A percentile compares a stretch with the other conserved stretches of the same genome.
Evolutionary conservation across 2,329 filamentous ascomycete species (phyloP).

Genomic region (Penicillium sp.): DNA sequence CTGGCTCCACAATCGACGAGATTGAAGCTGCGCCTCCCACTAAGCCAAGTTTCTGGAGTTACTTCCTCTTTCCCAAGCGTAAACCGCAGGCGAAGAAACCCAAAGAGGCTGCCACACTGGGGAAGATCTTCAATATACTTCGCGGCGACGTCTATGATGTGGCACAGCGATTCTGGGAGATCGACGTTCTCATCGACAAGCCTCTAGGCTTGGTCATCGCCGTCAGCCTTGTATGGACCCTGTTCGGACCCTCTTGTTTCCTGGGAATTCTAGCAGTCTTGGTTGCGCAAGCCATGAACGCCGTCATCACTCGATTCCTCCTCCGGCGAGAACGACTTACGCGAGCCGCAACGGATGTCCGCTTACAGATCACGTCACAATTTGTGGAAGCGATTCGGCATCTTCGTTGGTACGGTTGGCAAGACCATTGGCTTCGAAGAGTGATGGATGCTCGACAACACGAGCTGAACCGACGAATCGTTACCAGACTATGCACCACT

Average conservation of each 20-base stretch:
- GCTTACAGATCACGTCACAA: slow-evolving; percentile 78
- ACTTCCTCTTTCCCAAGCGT: slow-evolving; percentile 28
- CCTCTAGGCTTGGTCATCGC: slow-evolving; percentile 77
- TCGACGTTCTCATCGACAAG: slow-evolving; percentile 72
- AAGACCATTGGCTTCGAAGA: slow-evolving; percentile 69
- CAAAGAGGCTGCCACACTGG: slow-evolving; percentile 72
- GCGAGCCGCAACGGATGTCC: slow-evolving; percentile 72
- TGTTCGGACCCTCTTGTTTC: slow-evolving; percentile 79
- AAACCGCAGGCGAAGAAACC: slow-evolving; percentile 31
- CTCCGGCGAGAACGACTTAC: slow-evolving; percentile 70
- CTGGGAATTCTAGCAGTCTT: slow-evolving; percentile 71
- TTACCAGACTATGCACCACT: slow-evolving; percentile 64
- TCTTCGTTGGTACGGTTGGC: slow-evolving; percentile 80
- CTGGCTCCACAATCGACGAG: slow-evolving; percentile 13
- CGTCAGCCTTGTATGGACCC: slow-evolving; percentile 70
- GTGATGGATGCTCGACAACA: slow-evolving; percentile 69
- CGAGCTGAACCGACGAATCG: slow-evolving; percentile 67
- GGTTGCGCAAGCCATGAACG: slow-evolving; percentile 70
- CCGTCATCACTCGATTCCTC: slow-evolving; percentile 65
- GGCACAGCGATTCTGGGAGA: slow-evolving; percentile 75
- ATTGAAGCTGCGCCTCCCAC: slow-evolving; percentile 2
- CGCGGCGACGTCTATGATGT: slow-evolving; percentile 54
- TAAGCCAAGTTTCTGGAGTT: slow-evolving; percentile 29
- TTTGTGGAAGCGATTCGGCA: slow-evolving; percentile 86
- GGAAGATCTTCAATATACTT: slow-evolving; percentile 88